Percentiles rank a stretch among this genome's conserved stretches.
Conservation (phyloP, 2,329 filamentous ascomycete genomes). For the Neoscytalidium dimidiatum region DNA sequence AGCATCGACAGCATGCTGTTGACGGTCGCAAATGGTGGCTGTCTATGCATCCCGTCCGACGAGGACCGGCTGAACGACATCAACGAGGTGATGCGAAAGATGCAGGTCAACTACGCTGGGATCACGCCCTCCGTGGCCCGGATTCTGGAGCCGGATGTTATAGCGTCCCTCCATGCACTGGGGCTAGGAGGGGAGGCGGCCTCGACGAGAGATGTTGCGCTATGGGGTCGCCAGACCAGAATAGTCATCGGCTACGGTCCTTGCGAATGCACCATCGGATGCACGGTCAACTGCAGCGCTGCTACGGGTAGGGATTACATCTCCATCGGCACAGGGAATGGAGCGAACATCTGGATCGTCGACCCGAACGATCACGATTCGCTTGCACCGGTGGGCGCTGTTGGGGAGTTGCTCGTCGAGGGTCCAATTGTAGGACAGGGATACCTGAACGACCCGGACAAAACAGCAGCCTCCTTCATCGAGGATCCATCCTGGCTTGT, state of each 20-base stretch:
- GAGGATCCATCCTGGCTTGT: constrained; percentile 24
- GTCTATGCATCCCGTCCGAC: constrained; percentile 60
- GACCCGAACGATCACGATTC: constrained; percentile 31
- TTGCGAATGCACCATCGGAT: constrained; percentile 32
- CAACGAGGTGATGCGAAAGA: constrained; percentile 51
- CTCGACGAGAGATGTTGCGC: constrained; percentile 37
- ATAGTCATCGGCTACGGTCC: constrained; percentile 50
- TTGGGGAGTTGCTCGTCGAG: constrained; percentile 51
- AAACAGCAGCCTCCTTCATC: constrained; percentile 35
- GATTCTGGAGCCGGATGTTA: constrained; percentile 42
- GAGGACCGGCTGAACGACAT: constrained; percentile 55
- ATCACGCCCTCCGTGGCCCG: constrained; percentile 61
- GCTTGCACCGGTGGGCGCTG: constrained; percentile 39
- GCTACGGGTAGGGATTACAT: constrained; percentile 17
- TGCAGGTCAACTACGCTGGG: constrained; percentile 57
- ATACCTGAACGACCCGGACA: constrained; percentile 40
- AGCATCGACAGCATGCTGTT: constrained; percentile 35
- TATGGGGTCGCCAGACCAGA: constrained; percentile 37
- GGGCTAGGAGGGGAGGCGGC: constrained; percentile 45
- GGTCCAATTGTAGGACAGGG: constrained; percentile 48
- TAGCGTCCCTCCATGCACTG: constrained; percentile 43
- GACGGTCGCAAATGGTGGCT: constrained; percentile 55
- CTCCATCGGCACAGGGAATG: constrained; percentile 21
- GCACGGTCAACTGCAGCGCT: constrained; percentile 22
- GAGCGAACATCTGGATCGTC: constrained; percentile 32